These are phyloP conservation scores for Neofusicoccum parvum DNA, from an alignment of 2,329 filamentous ascomycete genomes.

Conservation along the genomic window DNA sequence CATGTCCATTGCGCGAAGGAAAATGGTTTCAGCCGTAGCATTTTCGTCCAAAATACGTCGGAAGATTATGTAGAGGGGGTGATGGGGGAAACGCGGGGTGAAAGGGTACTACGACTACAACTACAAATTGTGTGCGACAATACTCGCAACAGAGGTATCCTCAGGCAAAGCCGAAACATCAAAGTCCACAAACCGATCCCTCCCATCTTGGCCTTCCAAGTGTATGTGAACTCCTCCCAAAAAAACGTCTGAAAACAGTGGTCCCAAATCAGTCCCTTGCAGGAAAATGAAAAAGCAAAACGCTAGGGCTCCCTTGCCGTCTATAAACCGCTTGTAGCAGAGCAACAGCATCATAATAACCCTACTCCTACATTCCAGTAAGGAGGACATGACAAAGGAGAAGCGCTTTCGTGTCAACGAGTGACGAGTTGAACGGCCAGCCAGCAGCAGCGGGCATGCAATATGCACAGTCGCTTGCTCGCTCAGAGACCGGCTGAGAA, in stretches of 20 bases:
- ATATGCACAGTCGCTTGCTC: constrained; percentile 17
- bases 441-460: constrained; percentile 15
- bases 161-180: constrained; percentile 6
- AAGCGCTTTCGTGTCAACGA: constrained; percentile 6
- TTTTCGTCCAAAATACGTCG: background rate
- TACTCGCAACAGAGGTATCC: constrained; percentile 19
- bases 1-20: background rate
- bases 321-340: constrained; percentile 12
- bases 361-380: background rate
- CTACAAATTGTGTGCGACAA: constrained; percentile 10
- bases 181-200: constrained; percentile 2
- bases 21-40: constrained; percentile 4
- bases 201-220: background rate
- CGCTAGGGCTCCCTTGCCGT: constrained; percentile 10
- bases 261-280: background rate
- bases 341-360: constrained; percentile 3
- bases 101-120: constrained; percentile 17
- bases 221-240: constrained; percentile 5
- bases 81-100: background rate
- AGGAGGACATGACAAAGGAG: constrained; percentile 9
- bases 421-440: constrained; percentile 7
- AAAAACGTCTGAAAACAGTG: background rate
- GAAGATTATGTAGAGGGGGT: background rate
- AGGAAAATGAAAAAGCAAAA: background rate
- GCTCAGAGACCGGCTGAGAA: constrained; percentile 25